Base-by-base conservation (phyloP, 768 basidiomycete species). In the Tricholoma bakamatsutake region DNA sequence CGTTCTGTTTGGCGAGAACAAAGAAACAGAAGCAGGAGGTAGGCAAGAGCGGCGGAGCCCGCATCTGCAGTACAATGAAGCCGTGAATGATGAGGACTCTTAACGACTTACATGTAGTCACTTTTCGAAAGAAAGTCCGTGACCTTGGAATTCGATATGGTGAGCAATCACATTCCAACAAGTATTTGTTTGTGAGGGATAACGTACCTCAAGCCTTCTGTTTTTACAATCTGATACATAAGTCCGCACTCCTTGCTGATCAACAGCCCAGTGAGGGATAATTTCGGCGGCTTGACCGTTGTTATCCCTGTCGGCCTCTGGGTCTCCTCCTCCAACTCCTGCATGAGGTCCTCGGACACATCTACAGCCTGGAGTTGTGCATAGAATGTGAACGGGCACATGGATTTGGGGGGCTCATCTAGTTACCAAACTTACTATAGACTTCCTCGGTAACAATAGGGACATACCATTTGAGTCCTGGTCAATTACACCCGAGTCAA, bases 241-340 rank as follows among this genome's bases (percentile, higher is more conserved):
- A 93, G 69, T 3, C 90, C 93, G 64, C 93, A 96, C 57, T 89
- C 81, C 62, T 80, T 81, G 66, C 93, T 94, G 47, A 94, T 64
- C 1, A 93, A 66, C 6, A 94, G 71, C 8, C 83, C 88, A 50
- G 79, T 80, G 43, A 91, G 64, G 2, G 73, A 73, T 52, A 90
- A 66, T 33, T 78, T 80, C 2, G 88, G 87, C 0, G 80, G 67
- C 2, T 68, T 64, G 7, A 80, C 73, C 0, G 86, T 89, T 65
- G 79, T 75, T 56, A 83, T 76, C 2, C 90, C 90, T 0, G 88
- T 88, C 7, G 90, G 90, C 18, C 78, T 78, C 57, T 87, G 82
- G 10, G 87, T 74, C 64, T 93, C 90, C 28, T 80, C 77, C 66
- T 93, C 90, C 1, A 90, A 69, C 47, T 89, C 88, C 30, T 74